Evolutionary conservation across 768 basidiomycete species (phyloP), one percentile per base, ranked within the genome.

Genomic region (Naganishia onofrii): DNA sequence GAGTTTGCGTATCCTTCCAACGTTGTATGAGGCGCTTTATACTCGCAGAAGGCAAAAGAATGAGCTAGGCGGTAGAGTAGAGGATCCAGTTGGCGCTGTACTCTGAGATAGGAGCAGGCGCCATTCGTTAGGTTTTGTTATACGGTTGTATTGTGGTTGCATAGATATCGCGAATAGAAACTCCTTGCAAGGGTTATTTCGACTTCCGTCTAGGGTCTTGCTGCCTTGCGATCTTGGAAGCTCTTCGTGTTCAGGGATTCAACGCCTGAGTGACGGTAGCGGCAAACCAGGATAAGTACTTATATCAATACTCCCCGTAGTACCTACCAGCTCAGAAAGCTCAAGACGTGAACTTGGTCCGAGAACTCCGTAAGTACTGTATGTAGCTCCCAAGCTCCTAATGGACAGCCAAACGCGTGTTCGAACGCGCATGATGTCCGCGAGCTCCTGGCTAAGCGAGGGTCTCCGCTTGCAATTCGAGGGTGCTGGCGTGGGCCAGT

Each of bases 1-100:
- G 87, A 89, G 51, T 90, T 89, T 82, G 77, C 80, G 9, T 99
- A 99, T 82, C 93, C 93, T 26, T 92, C 90, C 46, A 98, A 99
- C 82, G 76, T 92, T 74, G 83, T 86, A 52, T 93, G 79, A 66
- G 23, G 21, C n/a, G 17, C 21, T 3, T 57, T 31, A 13, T 51
- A 26, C 48, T 51, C 3, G 7, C 12, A 51, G 48, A 51, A 23
- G 2, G 48, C 23, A 26, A 4, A 26, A 51, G 17, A 51, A 51
- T 51, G 15, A 8, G 3, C 21, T 51, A n/a, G 48, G 23, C 13
- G 44, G 3, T 46, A 17, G 23, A 51, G 21, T 12, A 23, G 23
- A n/a, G 15, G 48, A n/a, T 12, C 2, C 48, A n/a, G 4, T n/a
- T 3, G 48, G 7, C 48, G n/a, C 44, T 17, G 58, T n/a, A 19